Base-by-base conservation (phyloP, 495 filamentous ascomycete species). In the Aspergillus ellipticus region DNA sequence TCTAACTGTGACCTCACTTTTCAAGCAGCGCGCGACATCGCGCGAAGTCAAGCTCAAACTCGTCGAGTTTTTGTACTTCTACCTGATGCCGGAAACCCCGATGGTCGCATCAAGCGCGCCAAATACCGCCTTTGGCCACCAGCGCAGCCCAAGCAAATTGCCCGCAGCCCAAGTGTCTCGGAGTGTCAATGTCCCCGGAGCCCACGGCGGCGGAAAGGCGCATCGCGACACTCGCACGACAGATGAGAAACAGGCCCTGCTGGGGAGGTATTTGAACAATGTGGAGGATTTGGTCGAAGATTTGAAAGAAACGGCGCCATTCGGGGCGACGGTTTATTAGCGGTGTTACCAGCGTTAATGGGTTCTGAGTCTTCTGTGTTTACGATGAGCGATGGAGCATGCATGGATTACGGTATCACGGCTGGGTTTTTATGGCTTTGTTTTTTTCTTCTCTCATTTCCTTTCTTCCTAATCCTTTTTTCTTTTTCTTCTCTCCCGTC, bases 61-160 rank as follows among this genome's bases (percentile, higher is more conserved):
- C 9, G 85, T 96, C 55, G 94, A 98, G 66, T 97, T 98, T 68
- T 74, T 98, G 5, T 96, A 97, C 73, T 97, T 97, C 72, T 98
- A 97, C 70, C 84, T 98, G 47, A 96, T 97, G 86, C 91, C 92
- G 26, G 94, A 97, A 71, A 84, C 81, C 1, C 84, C 88, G 1
- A 79, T 80, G 17, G 75, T 79, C 0, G 59, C 64, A 13, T 39
- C 63, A 65, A 79, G 47, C 35, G 76, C 10, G 7, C 72, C 75
- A 33, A 74, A 65, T 33, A 60, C 71, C 9, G 58, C 63, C 51
- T 55, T 46, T 37, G 73, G 82, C 49, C 67, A 87, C 51, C 86
- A 88, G 66, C 76, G 86, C 55, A 89, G 83, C 65, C 88, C 88
- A 9, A 89, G 83, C 62, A 92, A 90, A 72, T 67, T 89, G 16